phyloP scores from a whole-genome alignment of 2,329 filamentous ascomycete species.

The Diaporthe sp. region DNA sequence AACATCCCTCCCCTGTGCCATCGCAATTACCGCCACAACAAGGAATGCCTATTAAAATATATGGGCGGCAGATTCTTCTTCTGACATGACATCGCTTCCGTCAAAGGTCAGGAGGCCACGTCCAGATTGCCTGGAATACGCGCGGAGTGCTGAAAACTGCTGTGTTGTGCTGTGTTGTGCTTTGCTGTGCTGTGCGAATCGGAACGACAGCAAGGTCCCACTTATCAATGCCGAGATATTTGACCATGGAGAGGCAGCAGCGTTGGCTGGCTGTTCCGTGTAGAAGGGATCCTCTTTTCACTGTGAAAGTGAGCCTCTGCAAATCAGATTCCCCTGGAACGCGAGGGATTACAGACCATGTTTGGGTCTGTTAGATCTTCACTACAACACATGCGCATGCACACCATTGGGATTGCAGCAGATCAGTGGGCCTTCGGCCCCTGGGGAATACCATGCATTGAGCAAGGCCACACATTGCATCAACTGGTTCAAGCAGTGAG shows the following conservation, averaged over 20 bases:
- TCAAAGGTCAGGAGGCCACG: background rate
- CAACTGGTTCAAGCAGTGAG: background rate
- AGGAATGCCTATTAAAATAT: background rate
- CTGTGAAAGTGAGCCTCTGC: background rate
- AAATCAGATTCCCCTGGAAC: background rate
- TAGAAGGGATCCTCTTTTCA: background rate
- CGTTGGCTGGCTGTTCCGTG: background rate
- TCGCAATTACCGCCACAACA: background rate
- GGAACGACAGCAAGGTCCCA: background rate
- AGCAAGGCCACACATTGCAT: background rate
- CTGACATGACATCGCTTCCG: no score
- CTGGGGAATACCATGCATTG: constrained; percentile 5
- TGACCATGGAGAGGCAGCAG: background rate
- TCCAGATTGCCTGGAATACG: background rate
- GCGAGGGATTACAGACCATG: background rate
- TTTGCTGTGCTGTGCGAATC: background rate
- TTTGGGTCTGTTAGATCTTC: constrained; percentile 1
- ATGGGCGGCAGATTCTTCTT: background rate
- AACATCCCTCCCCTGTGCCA: background rate
- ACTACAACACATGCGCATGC: background rate
- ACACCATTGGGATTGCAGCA: background rate
- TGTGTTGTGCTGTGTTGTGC: background rate
- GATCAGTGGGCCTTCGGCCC: background rate
- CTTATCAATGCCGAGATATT: background rate
- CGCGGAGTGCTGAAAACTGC: background rate